Evolutionary conservation across 306 rosid genomes (phyloP).

Genomic region (Vigna nakashimae): DNA sequence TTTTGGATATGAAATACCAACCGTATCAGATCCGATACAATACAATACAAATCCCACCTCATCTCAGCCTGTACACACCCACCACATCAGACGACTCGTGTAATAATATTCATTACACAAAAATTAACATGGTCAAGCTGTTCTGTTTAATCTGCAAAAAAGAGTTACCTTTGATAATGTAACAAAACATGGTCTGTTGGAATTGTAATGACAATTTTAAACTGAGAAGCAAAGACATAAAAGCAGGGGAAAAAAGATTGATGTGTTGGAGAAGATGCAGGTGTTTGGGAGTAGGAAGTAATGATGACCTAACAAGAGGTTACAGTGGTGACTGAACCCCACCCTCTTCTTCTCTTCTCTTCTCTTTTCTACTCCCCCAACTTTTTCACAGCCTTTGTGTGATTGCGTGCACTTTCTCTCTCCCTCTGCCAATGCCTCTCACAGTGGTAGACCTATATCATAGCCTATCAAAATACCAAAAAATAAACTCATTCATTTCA

Average conservation of each 20-base stretch:
- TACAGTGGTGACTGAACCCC: conserved; percentile 29
- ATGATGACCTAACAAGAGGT: conserved; percentile 48
- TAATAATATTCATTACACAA: no score
- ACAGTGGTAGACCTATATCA: neutral
- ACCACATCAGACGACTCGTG: no score
- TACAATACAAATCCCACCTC: conserved; percentile 24
- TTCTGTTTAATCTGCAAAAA: no score
- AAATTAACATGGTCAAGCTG: no score
- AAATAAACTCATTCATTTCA: neutral
- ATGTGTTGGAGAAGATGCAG: conserved; percentile 46
- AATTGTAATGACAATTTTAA: no score
- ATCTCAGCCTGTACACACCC: neutral
- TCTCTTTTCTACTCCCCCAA: conserved; percentile 15
- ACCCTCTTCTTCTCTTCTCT: neutral
- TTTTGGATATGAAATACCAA: conserved; percentile 33
- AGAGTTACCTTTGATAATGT: no score
- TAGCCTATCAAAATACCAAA: neutral
- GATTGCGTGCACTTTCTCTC: conserved; percentile 48
- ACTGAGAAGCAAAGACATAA: no score
- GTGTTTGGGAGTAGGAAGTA: conserved; percentile 46
- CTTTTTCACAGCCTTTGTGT: conserved; percentile 50
- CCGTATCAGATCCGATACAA: conserved; percentile 6
- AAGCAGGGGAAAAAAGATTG: neutral
- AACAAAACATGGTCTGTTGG: no score
- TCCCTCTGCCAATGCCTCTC: neutral